Conservation (phyloP, 176 grass and related monocot species). For the Musa itinerans region DNA sequence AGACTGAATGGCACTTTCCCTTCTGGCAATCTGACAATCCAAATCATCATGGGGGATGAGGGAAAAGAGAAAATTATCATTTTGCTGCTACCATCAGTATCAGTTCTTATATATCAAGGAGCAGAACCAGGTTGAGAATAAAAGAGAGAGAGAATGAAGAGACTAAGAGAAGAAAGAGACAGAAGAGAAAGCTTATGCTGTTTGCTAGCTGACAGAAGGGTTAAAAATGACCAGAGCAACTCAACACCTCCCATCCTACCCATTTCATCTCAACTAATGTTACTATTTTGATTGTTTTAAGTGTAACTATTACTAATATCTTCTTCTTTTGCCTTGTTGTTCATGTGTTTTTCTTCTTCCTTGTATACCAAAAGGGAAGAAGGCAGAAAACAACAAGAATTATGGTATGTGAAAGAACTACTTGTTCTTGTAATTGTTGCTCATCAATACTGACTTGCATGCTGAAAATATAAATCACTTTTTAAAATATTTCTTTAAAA, state of each 20-base stretch:
- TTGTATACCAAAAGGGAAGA: background rate
- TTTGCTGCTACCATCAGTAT: background rate
- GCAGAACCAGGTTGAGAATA: background rate
- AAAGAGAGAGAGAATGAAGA: background rate
- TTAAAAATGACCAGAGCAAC: too few species aligned
- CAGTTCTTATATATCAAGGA: background rate
- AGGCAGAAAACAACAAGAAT: background rate
- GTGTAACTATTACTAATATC: slow-evolving; percentile 2
- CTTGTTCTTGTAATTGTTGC: too few species aligned
- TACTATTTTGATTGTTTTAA: slow-evolving; percentile 5
- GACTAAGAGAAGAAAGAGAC: background rate
- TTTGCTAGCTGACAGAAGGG: background rate
- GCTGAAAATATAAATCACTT: too few species aligned
- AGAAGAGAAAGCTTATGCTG: background rate
- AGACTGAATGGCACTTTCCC: slow-evolving; percentile 57
- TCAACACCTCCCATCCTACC: too few species aligned
- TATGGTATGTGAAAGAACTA: background rate
- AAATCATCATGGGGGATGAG: slow-evolving; percentile 48
- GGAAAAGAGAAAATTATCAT: slow-evolving; percentile 3
- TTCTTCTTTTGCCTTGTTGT: slow-evolving; percentile 16
- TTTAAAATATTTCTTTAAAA: too few species aligned
- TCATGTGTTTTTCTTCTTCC: background rate
- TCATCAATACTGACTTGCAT: too few species aligned
- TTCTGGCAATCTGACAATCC: slow-evolving; percentile 49
- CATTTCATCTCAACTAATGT: too few species aligned